Base-by-base conservation (phyloP, 352 stramenopile species). In the Globisporangium recalcitrans region DNA sequence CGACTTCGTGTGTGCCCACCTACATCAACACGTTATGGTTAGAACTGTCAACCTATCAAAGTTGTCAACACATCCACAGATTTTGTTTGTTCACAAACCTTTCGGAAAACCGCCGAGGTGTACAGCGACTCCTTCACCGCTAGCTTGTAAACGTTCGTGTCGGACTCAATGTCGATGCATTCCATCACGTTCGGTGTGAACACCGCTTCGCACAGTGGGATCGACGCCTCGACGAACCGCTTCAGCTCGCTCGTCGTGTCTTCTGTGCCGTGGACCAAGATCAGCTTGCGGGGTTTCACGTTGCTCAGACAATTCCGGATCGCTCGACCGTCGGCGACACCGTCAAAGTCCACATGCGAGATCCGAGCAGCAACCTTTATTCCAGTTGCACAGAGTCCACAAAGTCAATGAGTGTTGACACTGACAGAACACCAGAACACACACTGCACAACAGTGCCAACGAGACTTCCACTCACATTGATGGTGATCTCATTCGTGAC, bases 131-230 rank as follows among this genome's bases (percentile, higher is more conserved):
- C 87, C 58, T 93, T 95, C 49, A 96, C 73, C 2, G 85, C 81
- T 14, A 96, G 69, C 64, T 96, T 96, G 80, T 91, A 95, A 54
- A 96, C 85, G 36, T 92, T 96, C 58, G 87, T 96, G 64, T 94
- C 87, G 26, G 85, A 95, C 61, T 96, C 87, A 51, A 96, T 96
- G 64, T 96, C 87, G 62, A 96, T 93, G 64, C 85, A 95, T 54
- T 96, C 87, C 77, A 93, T 92, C 4, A 88, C 73, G 47, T 91
- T 86, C 7, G 87, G 87, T 14, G 82, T 92, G 72, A 93, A 96
- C 27, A 96, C 82, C 14, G 84, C 83, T 68, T 96, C 87, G 62
- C 87, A 96, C 60, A 81, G 69, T 29, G 87, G 82, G 62, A 96
- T 94, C 1, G 80, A 91, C 24, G 70, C 68, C 62, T 96, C 84